These are phyloP conservation scores for Paecilomyces formosus DNA, from an alignment of 2,329 filamentous ascomycete genomes.

Conservation along the genomic window DNA sequence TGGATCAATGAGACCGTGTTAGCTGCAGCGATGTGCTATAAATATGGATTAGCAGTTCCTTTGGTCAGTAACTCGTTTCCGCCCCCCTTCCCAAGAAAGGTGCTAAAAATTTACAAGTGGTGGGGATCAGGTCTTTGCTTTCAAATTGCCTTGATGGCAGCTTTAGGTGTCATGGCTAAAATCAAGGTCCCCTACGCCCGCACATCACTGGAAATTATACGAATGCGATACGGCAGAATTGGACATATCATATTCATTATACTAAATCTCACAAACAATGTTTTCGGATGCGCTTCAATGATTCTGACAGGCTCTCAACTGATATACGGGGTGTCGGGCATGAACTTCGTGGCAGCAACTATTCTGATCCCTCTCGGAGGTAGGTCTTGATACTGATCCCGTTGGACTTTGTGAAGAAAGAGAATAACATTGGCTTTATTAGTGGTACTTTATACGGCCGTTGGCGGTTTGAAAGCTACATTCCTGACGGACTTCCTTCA, in stretches of 20 bases:
- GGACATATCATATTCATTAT: constrained; percentile 18
- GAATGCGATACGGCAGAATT: constrained; percentile 39
- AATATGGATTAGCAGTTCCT: constrained; percentile 27
- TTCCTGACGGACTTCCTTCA: constrained; percentile 45
- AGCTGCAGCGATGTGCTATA: constrained; percentile 25
- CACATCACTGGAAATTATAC: constrained; percentile 45
- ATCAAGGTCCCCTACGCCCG: constrained; percentile 45
- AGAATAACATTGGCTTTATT: not conserved
- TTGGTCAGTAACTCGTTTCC: constrained; percentile 14
- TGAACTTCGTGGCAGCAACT: constrained; percentile 42
- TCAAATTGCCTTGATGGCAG: constrained; percentile 45
- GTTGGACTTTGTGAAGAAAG: not conserved
- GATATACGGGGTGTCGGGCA: constrained; percentile 41
- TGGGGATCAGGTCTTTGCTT: constrained; percentile 36
- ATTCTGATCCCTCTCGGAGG: constrained; percentile 41
- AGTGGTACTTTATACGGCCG: constrained; percentile 43
- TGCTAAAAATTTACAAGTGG: constrained; percentile 15
- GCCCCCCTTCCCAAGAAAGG: not conserved
- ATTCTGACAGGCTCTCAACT: constrained; percentile 40
- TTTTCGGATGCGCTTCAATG: constrained; percentile 36
- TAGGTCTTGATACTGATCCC: constrained; percentile 9
- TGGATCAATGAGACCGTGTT: constrained; percentile 31
- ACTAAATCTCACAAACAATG: constrained; percentile 2
- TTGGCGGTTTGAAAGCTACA: constrained; percentile 44
- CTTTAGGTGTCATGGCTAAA: constrained; percentile 43